Evolutionary conservation across 495 filamentous ascomycete genomes (phyloP).

Genomic region (Pyrenula massariospora): DNA sequence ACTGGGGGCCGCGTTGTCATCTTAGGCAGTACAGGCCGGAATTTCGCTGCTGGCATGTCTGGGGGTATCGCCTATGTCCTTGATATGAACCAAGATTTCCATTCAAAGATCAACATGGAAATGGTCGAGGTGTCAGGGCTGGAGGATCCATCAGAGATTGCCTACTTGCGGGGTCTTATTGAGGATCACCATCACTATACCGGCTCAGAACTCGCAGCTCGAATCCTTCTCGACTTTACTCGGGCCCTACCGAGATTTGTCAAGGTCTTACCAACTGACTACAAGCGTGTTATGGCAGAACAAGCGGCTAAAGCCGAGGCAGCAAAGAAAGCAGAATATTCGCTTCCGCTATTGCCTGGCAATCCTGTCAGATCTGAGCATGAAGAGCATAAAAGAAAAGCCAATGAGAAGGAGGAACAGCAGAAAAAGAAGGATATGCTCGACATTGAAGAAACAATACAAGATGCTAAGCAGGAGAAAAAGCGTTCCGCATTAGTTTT

Average conservation of each 20-base stretch:
- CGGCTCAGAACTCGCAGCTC: conserved; percentile 90
- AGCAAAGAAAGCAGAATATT: conserved; percentile 73
- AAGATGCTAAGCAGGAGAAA: conserved; percentile 79
- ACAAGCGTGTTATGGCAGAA: conserved; percentile 87
- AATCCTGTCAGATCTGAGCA: conserved; percentile 28
- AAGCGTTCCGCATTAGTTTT: conserved; percentile 86
- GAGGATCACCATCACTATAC: conserved; percentile 99
- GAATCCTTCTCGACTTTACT: conserved; percentile 93
- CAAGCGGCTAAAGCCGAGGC: conserved; percentile 77
- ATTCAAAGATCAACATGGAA: conserved; percentile 91
- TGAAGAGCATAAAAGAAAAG: conserved; percentile 47
- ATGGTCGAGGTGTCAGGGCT: conserved; percentile 92
- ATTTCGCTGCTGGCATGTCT: conserved; percentile 99
- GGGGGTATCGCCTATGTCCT: conserved; percentile 97
- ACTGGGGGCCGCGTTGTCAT: conserved; percentile 89
- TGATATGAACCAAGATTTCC: conserved; percentile 85
- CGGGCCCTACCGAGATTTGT: conserved; percentile 85
- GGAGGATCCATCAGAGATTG: conserved; percentile 85
- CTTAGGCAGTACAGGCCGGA: conserved; percentile 88
- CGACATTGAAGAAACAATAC: conserved; percentile 91
- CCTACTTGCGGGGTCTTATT: conserved; percentile 84
- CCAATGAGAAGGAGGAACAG: conserved; percentile 42
- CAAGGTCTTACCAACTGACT: conserved; percentile 92
- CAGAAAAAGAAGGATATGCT: conserved; percentile 71
- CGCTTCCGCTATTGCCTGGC: conserved; percentile 66